Percentiles rank a stretch among this genome's conserved stretches.
phyloP scores from a whole-genome alignment of 148 eudicot genomes.

The Polygonum maritimum region DNA sequence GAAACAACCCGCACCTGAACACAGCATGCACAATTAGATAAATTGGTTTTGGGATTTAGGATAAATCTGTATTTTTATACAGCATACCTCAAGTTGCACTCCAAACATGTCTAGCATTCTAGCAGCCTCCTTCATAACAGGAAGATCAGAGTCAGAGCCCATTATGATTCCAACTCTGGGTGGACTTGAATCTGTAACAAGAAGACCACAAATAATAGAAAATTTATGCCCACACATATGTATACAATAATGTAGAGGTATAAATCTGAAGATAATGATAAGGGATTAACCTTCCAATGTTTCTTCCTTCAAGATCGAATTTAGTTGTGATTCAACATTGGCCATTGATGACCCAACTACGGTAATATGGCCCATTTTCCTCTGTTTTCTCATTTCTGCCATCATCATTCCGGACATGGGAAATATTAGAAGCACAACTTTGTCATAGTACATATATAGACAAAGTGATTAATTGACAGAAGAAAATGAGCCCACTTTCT shows the following conservation, averaged over 20 bases:
- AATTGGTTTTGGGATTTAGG: neutral
- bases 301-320: slow-evolving; percentile 48
- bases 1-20: slow-evolving; percentile 71
- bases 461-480: neutral
- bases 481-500: slow-evolving; percentile 10
- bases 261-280: neutral
- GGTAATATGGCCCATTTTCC: slow-evolving; percentile 94
- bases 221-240: neutral
- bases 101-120: slow-evolving; percentile 50
- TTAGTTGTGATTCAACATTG: slow-evolving; percentile 52
- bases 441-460: neutral
- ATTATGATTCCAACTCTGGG: slow-evolving; percentile 87
- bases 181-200: slow-evolving; percentile 25
- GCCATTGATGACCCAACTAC: slow-evolving; percentile 71
- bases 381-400: slow-evolving; percentile 82
- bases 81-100: slow-evolving; percentile 57
- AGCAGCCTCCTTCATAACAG: slow-evolving; percentile 89
- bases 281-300: slow-evolving; percentile 20
- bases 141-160: slow-evolving; percentile 98
- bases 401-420: slow-evolving; percentile 4
- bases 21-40: neutral
- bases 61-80: neutral
- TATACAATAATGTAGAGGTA: neutral
- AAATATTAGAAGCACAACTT: neutral
- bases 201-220: neutral